Evolutionary conservation across 2,329 filamentous ascomycete genomes (phyloP).

Genomic region (Penicillium polonicum): DNA sequence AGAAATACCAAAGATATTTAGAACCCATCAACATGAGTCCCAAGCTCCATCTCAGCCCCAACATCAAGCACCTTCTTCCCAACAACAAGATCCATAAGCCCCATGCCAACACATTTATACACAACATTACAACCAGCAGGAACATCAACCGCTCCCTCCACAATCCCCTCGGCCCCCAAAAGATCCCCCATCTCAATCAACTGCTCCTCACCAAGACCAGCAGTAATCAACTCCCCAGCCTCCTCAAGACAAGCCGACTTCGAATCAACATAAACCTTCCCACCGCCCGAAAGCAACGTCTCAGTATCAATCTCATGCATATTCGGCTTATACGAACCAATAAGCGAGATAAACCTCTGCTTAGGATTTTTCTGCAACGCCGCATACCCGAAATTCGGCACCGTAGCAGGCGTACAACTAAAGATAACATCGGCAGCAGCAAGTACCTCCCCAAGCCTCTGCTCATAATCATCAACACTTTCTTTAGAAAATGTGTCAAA

Average conservation of each 20-base stretch:
- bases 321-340: slow-evolving; percentile 56
- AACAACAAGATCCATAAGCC: slow-evolving; percentile 52
- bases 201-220: slow-evolving; percentile 37
- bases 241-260: slow-evolving; percentile 47
- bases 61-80: slow-evolving; percentile 43
- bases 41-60: slow-evolving; percentile 33
- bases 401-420: slow-evolving; percentile 49
- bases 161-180: slow-evolving; percentile 17
- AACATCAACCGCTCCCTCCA: slow-evolving; percentile 23
- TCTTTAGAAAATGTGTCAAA: slow-evolving; percentile 56
- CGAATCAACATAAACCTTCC: slow-evolving; percentile 66
- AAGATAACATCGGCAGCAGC: slow-evolving; percentile 47
- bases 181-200: slow-evolving; percentile 47
- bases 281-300: slow-evolving; percentile 55
- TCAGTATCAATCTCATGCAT: slow-evolving; percentile 53
- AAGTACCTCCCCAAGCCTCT: slow-evolving; percentile 31
- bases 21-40: slow-evolving; percentile 40
- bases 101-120: slow-evolving; percentile 54
- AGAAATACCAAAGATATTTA: slow-evolving; percentile 14
- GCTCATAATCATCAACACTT: slow-evolving; percentile 54
- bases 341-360: slow-evolving; percentile 50
- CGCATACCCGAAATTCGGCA: slow-evolving; percentile 43
- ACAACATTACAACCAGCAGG: slow-evolving; percentile 43
- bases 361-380: slow-evolving; percentile 39
- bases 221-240: slow-evolving; percentile 48